Conservation (phyloP, 192 early-diverging fungal species). For the Coemansia sp. region DNA sequence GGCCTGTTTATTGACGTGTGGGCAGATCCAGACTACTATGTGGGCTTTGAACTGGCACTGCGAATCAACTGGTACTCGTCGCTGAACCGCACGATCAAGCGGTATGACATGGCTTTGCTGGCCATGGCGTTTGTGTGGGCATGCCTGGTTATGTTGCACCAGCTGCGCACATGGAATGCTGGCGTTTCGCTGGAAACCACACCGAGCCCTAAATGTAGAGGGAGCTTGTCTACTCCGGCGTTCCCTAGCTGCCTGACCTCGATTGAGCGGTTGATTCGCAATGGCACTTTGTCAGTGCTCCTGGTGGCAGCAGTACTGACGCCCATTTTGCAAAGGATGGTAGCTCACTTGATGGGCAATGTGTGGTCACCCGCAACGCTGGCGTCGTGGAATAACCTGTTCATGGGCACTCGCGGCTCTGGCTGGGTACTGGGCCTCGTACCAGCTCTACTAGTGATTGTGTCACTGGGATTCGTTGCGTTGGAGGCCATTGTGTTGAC, state of each 20-base stretch:
- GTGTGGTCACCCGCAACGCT: slow-evolving; percentile 27
- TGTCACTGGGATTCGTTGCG: slow-evolving; percentile 41
- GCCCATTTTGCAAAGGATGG: slow-evolving; percentile 31
- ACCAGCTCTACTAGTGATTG: slow-evolving; percentile 32
- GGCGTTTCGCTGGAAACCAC: neutral
- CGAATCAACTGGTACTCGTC: slow-evolving; percentile 69
- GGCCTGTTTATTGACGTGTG: slow-evolving; percentile 50
- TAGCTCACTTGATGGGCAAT: slow-evolving; percentile 18
- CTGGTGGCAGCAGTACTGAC: slow-evolving; percentile 20
- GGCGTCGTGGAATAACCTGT: slow-evolving; percentile 43
- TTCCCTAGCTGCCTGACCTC: slow-evolving; percentile 41
- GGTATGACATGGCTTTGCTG: slow-evolving; percentile 70
- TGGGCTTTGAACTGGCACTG: slow-evolving; percentile 48
- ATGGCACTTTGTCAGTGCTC: slow-evolving; percentile 29
- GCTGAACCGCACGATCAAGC: slow-evolving; percentile 66
- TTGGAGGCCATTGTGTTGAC: slow-evolving; percentile 37
- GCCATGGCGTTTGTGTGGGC: slow-evolving; percentile 68
- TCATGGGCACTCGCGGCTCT: slow-evolving; percentile 49
- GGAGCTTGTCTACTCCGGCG: neutral
- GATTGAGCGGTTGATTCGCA: slow-evolving; percentile 45
- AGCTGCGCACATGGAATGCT: slow-evolving; percentile 42
- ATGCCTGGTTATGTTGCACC: slow-evolving; percentile 56
- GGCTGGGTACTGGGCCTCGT: slow-evolving; percentile 28
- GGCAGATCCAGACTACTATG: slow-evolving; percentile 31
- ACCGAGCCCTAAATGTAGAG: neutral